Conservation (phyloP, 225 moss, liverwort and hornwort species). For the Pseudisothecium myosuroides region DNA sequence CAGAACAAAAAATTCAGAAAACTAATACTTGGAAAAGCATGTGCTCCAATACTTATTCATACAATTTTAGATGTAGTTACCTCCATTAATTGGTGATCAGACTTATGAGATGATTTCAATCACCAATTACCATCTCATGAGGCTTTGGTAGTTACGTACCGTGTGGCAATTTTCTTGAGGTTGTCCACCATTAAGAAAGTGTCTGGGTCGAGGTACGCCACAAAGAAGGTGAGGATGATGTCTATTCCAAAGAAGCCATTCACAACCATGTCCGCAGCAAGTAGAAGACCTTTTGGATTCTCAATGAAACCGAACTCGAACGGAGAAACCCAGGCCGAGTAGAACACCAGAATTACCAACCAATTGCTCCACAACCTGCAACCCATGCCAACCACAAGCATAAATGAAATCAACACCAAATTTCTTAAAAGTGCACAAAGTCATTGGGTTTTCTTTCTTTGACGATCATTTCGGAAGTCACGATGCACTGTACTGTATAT, state of each 20-base stretch:
- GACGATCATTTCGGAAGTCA: background rate
- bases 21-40: background rate
- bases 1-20: background rate
- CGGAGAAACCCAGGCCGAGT: constrained; percentile 84
- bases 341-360: constrained; percentile 58
- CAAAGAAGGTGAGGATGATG: constrained; percentile 70
- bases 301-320: constrained; percentile 84
- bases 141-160: background rate
- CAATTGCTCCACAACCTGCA: constrained; percentile 40
- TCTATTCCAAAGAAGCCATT: constrained; percentile 81
- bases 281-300: constrained; percentile 20
- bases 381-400: background rate
- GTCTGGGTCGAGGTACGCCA: constrained; percentile 60
- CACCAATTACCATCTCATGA: background rate
- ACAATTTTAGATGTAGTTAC: background rate
- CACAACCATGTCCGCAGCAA: constrained; percentile 42
- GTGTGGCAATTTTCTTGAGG: constrained; percentile 14
- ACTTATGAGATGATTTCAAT: background rate
- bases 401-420: background rate
- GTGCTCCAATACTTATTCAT: background rate
- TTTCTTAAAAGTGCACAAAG: background rate
- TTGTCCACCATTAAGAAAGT: constrained; percentile 68
- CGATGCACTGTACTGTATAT: no score
- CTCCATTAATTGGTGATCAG: background rate
- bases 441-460: background rate